Conservation (phyloP, 116 monocot genomes). For the Trichopus zeylanicus region DNA sequence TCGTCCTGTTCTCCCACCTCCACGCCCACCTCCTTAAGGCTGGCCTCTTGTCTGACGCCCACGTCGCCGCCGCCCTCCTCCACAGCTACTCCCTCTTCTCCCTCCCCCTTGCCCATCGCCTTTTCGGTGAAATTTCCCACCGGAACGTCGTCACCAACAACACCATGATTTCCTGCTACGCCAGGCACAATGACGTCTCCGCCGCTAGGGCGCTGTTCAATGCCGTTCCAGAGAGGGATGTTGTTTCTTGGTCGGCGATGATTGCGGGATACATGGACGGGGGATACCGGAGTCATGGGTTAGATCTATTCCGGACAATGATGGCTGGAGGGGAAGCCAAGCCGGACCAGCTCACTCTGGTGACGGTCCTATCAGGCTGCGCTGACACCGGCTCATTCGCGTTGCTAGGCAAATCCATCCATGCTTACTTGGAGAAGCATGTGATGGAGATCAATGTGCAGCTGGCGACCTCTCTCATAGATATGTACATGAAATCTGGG, state of each 20-base stretch:
- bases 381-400: conserved; percentile 20
- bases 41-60: conserved; percentile 20
- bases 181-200: conserved; percentile 7
- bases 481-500: conserved; percentile 55
- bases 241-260: conserved; percentile 62
- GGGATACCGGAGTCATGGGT: conserved; percentile 13
- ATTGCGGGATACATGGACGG: conserved; percentile 36
- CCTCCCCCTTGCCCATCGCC: conserved; percentile 18
- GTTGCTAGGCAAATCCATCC: conserved; percentile 45
- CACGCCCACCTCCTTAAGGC: conserved; percentile 46
- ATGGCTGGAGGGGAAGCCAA: conserved; percentile 7
- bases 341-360: conserved; percentile 40
- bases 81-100: conserved; percentile 35
- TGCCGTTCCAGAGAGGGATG: conserved; percentile 36
- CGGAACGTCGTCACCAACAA: conserved; percentile 41
- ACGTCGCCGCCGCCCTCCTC: conserved; percentile 57
- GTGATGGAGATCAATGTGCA: conserved; percentile 18
- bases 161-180: conserved; percentile 48
- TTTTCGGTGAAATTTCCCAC: conserved; percentile 63
- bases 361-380: conserved; percentile 42
- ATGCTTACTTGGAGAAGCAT: conserved; percentile 40
- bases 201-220: conserved; percentile 40
- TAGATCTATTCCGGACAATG: conserved; percentile 55
- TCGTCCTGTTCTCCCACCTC: conserved; percentile 24
- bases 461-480: conserved; percentile 52